Conservation (phyloP, 768 basidiomycete genomes). For the Pleurotus cornucopiae region DNA sequence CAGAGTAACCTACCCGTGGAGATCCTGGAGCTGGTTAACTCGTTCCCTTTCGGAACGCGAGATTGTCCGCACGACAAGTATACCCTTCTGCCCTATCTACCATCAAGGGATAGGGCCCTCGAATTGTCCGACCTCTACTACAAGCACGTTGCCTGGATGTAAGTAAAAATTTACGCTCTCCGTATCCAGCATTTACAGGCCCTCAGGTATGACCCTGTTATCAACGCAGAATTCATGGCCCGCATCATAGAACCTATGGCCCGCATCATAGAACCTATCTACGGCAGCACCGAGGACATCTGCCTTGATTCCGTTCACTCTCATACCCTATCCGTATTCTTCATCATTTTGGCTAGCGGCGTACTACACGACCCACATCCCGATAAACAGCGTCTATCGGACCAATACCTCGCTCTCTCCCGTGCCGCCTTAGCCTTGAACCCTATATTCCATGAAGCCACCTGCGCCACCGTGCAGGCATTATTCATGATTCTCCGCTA, state of each 20-base stretch:
- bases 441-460: conserved; percentile 39
- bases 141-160: conserved; percentile 43
- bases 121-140: conserved; percentile 40
- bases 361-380: conserved; percentile 36
- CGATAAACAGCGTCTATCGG: conserved; percentile 24
- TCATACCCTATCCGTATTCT: conserved; percentile 49
- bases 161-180: conserved; percentile 15
- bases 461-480: conserved; percentile 42
- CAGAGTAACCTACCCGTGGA: conserved; percentile 35
- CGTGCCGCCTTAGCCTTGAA: conserved; percentile 44
- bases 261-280: conserved; percentile 38
- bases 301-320: conserved; percentile 34
- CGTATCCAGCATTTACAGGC: background rate
- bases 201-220: conserved; percentile 42
- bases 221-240: conserved; percentile 34
- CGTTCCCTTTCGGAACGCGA: conserved; percentile 46
- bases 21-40: conserved; percentile 38
- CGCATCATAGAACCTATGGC: conserved; percentile 31
- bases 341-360: conserved; percentile 46
- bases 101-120: conserved; percentile 32
- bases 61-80: conserved; percentile 32
- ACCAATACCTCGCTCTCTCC: conserved; percentile 43
- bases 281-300: conserved; percentile 26
- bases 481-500: conserved; percentile 40
- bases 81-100: conserved; percentile 36